Base-by-base conservation (phyloP, 805 yeast species). In the Ogataea henricii region DNA sequence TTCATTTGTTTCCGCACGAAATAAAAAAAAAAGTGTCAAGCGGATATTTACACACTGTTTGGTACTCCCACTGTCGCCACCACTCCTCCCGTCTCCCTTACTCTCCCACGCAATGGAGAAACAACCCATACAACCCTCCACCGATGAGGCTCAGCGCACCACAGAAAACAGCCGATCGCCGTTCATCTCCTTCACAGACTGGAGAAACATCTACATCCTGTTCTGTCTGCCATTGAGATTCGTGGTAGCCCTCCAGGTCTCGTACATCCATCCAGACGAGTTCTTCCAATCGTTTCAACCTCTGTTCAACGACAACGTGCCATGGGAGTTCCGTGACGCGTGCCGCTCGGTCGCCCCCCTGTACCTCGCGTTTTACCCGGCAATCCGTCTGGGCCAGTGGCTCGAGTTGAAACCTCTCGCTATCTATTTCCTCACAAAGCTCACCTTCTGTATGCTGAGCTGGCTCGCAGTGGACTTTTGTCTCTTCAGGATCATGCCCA, bases 211-310 rank as follows among this genome's bases (percentile, higher is more conserved):
- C 4, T 76, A 80, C 55, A 48, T 78, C 8, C 17, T 70, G 10
- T 60, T 60, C 14, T 64, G 79, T 8, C 65, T 82, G 2, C 72
- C 73, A 0, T 56, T 79, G 22, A 63, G 89, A 43, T 67, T 85
- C 18, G 68, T 77, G 21, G 69, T 89, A 38, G 82, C 87, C 0
- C 62, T 87, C 1, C 81, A 85, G 46, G 76, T 85, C 25, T 88
- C 97, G 0, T 94, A 95, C 62, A 83, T 94, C 40, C 99, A 95
- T 57, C 99, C 99, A 0, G 99, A 94, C 72, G 99, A 94, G 69
- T 97, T 91, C 64, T 88, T 89, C 64, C 99, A 95, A 64, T 79
- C 84, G n/a, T 78, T 95, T 40, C 95, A 90, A 63, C 85, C 86
- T 0, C 60, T 92, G 20, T 73, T 83, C 10, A 63, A 65, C 72